These are phyloP conservation scores for Circinella umbellata DNA, from an alignment of 371 early-diverging fungal genomes.

Conservation along the genomic window DNA sequence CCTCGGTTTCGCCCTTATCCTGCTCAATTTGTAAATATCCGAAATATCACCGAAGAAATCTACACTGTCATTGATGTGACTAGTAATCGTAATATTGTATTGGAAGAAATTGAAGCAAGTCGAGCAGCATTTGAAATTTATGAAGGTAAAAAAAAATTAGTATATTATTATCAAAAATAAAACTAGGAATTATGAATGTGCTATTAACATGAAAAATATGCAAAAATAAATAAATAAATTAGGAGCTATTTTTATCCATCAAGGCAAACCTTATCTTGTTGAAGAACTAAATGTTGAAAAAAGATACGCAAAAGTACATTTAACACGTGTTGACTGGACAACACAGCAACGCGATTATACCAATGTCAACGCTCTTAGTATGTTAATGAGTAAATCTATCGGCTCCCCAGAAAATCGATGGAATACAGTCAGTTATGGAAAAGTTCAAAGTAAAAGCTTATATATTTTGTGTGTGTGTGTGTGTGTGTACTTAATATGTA, in stretches of 20 bases:
- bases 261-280: conserved; percentile 60
- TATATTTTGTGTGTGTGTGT: too few relatives aligned
- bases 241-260: conserved; percentile 66
- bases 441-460: conserved; percentile 34
- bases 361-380: conserved; percentile 50
- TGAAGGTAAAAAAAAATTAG: conserved; percentile 38
- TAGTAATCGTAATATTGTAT: conserved; percentile 30
- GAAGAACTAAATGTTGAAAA: conserved; percentile 59
- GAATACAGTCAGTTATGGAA: conserved; percentile 34
- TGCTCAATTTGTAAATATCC: conserved; percentile 49
- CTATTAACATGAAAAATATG: too few relatives aligned
- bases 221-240: neutral
- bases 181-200: too few relatives aligned
- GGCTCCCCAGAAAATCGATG: conserved; percentile 4
- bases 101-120: conserved; percentile 63
- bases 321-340: conserved; percentile 55
- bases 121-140: conserved; percentile 65
- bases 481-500: too few relatives aligned
- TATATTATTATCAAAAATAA: too few relatives aligned
- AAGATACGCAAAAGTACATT: conserved; percentile 51
- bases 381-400: conserved; percentile 22
- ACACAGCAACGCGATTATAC: conserved; percentile 60
- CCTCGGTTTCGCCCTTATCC: conserved; percentile 53
- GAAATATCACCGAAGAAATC: conserved; percentile 47
- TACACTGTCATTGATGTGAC: conserved; percentile 63